A percentile compares a stretch with the other conserved stretches of the same genome.
Conservation (phyloP, 192 early-diverging fungal genomes). For the Gaertneriomyces semiglobifer region DNA sequence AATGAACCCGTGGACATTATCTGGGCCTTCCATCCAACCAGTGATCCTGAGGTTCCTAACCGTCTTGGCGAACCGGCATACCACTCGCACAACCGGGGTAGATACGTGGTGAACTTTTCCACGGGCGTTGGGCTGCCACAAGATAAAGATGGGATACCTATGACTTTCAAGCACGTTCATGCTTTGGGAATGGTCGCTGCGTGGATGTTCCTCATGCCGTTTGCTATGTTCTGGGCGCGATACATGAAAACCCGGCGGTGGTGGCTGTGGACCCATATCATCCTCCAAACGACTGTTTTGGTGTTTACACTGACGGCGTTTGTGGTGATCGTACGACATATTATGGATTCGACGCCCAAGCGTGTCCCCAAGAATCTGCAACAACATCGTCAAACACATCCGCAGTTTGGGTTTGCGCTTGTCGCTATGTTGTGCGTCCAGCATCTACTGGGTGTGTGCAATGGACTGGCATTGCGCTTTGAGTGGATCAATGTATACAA, state of each 20-base stretch:
- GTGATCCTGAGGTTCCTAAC: conserved; percentile 4
- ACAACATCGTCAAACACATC: conserved; percentile 20
- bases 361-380: not conserved
- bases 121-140: conserved; percentile 8
- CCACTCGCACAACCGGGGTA: conserved; percentile 17
- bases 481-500: conserved; percentile 5
- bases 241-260: conserved; percentile 14
- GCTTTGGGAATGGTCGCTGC: conserved; percentile 31
- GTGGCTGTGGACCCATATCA: conserved; percentile 28
- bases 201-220: conserved; percentile 34
- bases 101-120: conserved; percentile 10
- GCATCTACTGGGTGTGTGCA: conserved; percentile 18
- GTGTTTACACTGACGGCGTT: conserved; percentile 2
- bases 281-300: conserved; percentile 12
- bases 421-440: conserved; percentile 25
- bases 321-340: not conserved
- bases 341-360: not conserved
- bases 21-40: conserved; percentile 20
- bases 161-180: conserved; percentile 20
- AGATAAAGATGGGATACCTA: not conserved
- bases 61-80: not conserved
- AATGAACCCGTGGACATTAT: conserved; percentile 8
- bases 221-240: conserved; percentile 34
- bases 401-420: conserved; percentile 28
- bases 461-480: conserved; percentile 20